Percentiles rank a stretch among this genome's conserved stretches.
phyloP scores from a whole-genome alignment of 2,329 filamentous ascomycete genomes.

The Fusarium sp. region DNA sequence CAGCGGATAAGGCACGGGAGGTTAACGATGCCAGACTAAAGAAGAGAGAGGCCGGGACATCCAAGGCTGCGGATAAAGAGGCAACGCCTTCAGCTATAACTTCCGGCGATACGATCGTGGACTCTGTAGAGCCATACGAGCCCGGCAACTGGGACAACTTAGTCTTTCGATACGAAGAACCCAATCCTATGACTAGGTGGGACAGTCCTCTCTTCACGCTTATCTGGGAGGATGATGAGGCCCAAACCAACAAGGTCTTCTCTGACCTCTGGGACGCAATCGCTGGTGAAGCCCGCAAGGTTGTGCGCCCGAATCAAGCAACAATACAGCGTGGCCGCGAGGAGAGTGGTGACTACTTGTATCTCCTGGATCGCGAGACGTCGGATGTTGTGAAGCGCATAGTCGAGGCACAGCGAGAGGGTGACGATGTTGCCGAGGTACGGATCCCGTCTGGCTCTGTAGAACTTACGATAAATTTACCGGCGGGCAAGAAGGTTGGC shows the following conservation, averaged over 20 bases:
- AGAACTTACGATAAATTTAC: constrained; percentile 70
- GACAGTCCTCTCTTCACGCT: constrained; percentile 85
- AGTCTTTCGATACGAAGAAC: constrained; percentile 85
- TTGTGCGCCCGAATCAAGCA: constrained; percentile 77
- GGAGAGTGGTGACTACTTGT: constrained; percentile 77
- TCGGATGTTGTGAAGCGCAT: constrained; percentile 79
- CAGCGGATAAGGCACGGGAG: constrained; percentile 59
- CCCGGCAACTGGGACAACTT: constrained; percentile 78
- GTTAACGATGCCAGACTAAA: constrained; percentile 70
- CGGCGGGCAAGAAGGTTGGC: constrained; percentile 68
- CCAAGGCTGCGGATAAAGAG: background rate
- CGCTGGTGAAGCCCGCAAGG: constrained; percentile 68
- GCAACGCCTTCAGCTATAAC: background rate
- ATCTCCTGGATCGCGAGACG: constrained; percentile 80
- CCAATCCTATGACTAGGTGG: constrained; percentile 86
- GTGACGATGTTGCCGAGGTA: constrained; percentile 68
- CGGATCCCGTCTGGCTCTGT: constrained; percentile 52
- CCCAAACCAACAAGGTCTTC: constrained; percentile 64
- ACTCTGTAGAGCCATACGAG: constrained; percentile 57
- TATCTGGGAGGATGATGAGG: constrained; percentile 76
- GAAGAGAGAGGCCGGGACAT: constrained; percentile 7
- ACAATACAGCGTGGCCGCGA: constrained; percentile 72
- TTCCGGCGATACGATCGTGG: background rate
- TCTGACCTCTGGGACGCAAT: constrained; percentile 80
- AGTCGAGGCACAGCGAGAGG: constrained; percentile 74